Conservation (phyloP, 306 rosid genomes). For the Mucuna pruriens region DNA sequence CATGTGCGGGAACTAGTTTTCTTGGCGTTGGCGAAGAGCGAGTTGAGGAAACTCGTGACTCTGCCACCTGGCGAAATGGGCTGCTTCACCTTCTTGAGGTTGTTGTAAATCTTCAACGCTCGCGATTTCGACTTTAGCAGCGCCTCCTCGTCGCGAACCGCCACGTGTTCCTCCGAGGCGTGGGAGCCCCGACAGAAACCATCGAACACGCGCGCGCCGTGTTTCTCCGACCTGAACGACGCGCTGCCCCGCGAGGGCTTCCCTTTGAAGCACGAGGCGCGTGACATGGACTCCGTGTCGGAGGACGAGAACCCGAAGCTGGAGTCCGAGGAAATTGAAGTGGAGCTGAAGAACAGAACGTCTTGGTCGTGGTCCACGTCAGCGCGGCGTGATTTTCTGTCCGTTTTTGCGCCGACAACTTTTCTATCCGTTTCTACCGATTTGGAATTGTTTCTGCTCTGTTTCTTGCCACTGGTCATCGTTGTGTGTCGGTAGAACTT, state of each 20-base stretch:
- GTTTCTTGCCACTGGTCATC: constrained; percentile 43
- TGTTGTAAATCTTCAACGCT: constrained; percentile 77
- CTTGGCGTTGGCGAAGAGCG: constrained; percentile 59
- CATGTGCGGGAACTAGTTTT: constrained; percentile 13
- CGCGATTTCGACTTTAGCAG: constrained; percentile 71
- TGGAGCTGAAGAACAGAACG: constrained; percentile 72
- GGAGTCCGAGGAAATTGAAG: constrained; percentile 85
- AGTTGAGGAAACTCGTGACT: constrained; percentile 71
- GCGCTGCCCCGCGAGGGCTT: constrained; percentile 52
- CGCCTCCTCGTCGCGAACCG: constrained; percentile 36
- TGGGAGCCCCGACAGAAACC: constrained; percentile 24
- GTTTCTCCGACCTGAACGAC: constrained; percentile 42
- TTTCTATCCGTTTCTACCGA: background rate
- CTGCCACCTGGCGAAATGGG: constrained; percentile 90
- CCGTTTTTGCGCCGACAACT: constrained; percentile 27
- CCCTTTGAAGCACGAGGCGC: constrained; percentile 51
- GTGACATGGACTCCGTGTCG: constrained; percentile 71
- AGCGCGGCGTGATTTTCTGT: constrained; percentile 38
- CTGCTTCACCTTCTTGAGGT: constrained; percentile 84
- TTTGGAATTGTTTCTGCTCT: background rate
- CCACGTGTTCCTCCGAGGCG: background rate
- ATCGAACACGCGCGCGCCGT: constrained; percentile 39
- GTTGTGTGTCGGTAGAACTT: constrained; percentile 57
- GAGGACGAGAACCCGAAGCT: constrained; percentile 87
- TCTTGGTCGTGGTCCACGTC: constrained; percentile 55